Base-by-base conservation (phyloP, 768 basidiomycete species). In the Phylloporus sp. region DNA sequence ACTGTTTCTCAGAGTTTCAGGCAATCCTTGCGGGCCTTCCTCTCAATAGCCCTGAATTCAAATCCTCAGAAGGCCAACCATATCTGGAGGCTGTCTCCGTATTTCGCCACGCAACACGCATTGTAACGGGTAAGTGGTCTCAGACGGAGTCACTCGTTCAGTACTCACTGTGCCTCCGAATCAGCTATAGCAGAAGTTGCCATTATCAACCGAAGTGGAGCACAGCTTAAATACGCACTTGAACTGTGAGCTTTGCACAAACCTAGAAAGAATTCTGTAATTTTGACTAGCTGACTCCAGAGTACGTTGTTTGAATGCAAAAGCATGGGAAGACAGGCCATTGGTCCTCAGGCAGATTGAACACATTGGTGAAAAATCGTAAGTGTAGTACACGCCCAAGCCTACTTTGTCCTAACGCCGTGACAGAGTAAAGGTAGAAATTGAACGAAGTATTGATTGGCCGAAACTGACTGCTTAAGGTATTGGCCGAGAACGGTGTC, bases 311-410 rank as follows among this genome's bases (percentile, higher is more conserved):
- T 59, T 97, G 29, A 77, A 72, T 42, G 90, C 89, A 5, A 91
- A 85, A 56, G 84, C 90, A 34, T 98, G 95, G 95, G 94, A 97
- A 57, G 86, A 92, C 57, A 72, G 88, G 17, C 82, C 91, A 5
- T 70, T 83, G 13, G 85, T 95, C 7, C 76, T 98, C 44, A 77
- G 86, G 13, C 95, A 98, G 63, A 76, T 98, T 40, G 82, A 88
- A 27, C 80, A 83, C n/a, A 83, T 98, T 33, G 95, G 94, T 26
- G 90, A 92, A 60, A 91, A 90, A 78, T 90, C 88, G 89, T 90
- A 46, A 62, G 85, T 66, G 13, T 14, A 13, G 14, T 9, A 27
- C 21, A 27, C 20, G 20, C 24, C 15, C 28, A 28, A 31, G n/a
- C 14, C 13, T 10, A 9, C 38, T 22, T 14, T 31, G 33, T 14